phyloP scores from a whole-genome alignment of 192 early-diverging fungal genomes.

The Entomortierella parvispora region DNA sequence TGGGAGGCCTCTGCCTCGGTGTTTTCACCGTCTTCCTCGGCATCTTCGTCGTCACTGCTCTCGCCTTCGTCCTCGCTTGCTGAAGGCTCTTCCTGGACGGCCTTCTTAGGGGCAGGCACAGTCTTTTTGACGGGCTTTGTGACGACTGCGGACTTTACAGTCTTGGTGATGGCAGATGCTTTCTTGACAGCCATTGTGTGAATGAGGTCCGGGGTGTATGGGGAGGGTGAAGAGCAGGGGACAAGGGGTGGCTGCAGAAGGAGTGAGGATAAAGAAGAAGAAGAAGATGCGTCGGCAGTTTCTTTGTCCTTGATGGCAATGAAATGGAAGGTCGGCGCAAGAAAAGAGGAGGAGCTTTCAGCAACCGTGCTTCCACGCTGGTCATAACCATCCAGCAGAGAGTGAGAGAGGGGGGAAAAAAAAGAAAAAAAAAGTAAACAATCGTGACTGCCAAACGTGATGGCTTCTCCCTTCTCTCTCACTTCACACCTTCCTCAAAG shows the following conservation, averaged over 20 bases:
- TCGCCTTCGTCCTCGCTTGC: constrained; percentile 1
- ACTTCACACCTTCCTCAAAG: no score
- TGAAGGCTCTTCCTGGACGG: background rate
- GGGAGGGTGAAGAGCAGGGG: background rate
- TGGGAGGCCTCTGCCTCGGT: background rate
- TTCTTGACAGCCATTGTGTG: constrained; percentile 38
- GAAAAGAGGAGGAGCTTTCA: no score
- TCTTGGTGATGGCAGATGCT: constrained; percentile 2
- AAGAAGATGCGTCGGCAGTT: no score
- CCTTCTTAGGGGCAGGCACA: background rate
- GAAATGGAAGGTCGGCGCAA: background rate
- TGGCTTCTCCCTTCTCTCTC: no score
- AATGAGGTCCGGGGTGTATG: background rate
- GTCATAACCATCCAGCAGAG: no score
- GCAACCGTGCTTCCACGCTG: no score
- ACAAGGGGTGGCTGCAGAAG: background rate
- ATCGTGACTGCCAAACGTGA: constrained; percentile 1
- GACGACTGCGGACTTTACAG: background rate
- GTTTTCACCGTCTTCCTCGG: constrained; percentile 2
- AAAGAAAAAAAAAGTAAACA: constrained; percentile 1
- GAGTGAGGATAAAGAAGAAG: background rate
- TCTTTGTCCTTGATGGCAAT: background rate
- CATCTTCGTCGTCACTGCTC: background rate
- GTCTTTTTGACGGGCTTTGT: constrained; percentile 4
- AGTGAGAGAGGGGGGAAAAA: no score